phyloP scores from a whole-genome alignment of 2,329 filamentous ascomycete species.

The Fusarium cyanostomum region DNA sequence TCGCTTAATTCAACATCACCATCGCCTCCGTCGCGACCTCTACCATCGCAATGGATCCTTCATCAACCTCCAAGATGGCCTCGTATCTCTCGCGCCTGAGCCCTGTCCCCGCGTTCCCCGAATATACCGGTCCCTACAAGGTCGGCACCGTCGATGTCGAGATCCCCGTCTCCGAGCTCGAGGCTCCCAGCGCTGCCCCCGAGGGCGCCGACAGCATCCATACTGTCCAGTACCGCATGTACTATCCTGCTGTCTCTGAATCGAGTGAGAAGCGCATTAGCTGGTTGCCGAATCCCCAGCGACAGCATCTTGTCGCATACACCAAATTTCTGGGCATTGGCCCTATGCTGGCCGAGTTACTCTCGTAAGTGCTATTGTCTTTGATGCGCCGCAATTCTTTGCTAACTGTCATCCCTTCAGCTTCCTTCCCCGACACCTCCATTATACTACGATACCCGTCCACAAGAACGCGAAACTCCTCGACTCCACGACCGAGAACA shows the following conservation, averaged over 20 bases:
- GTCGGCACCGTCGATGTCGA: conserved; percentile 81
- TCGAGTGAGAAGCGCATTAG: conserved; percentile 68
- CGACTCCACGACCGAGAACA: conserved; percentile 55
- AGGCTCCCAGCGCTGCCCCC: conserved; percentile 63
- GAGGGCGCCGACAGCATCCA: conserved; percentile 66
- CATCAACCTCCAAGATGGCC: conserved; percentile 51
- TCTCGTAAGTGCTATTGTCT: conserved; percentile 61
- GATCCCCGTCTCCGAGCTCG: conserved; percentile 71
- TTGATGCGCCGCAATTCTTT: too few relatives aligned
- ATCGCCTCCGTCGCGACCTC: neutral
- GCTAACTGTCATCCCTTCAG: conserved; percentile 49
- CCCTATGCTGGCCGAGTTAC: conserved; percentile 63
- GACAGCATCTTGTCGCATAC: conserved; percentile 78
- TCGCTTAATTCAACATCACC: conserved; percentile 2
- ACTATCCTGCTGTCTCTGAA: conserved; percentile 74
- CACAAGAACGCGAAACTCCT: conserved; percentile 75
- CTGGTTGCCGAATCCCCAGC: conserved; percentile 83
- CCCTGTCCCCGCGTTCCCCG: conserved; percentile 76
- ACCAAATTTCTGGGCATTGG: conserved; percentile 78
- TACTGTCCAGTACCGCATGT: conserved; percentile 83
- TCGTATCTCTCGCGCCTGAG: conserved; percentile 66
- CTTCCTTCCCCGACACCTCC: conserved; percentile 74
- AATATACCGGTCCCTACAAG: conserved; percentile 76
- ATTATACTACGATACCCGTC: conserved; percentile 78
- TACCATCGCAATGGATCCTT: conserved; percentile 30